A percentile compares a stretch with the other conserved stretches of the same genome.
These are phyloP conservation scores for Dictyophora rubrovolvata DNA, from an alignment of 768 basidiomycete genomes.

Conservation along the genomic window DNA sequence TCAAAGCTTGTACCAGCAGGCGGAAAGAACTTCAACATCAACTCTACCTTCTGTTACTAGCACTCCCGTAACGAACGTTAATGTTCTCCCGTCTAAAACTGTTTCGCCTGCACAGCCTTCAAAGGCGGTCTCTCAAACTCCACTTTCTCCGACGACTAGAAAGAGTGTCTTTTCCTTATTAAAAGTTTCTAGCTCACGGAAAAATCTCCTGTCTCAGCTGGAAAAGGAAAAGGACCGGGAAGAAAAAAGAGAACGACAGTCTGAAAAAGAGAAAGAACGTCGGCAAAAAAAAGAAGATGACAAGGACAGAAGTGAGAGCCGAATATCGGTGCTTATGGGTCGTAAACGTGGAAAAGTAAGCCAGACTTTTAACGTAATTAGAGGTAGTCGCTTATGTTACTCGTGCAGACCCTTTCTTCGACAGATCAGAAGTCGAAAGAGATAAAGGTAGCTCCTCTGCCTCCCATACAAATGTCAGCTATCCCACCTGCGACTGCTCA, in stretches of 20 bases:
- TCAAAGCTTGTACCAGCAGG: constrained; percentile 29
- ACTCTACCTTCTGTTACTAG: constrained; percentile 43
- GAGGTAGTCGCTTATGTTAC: constrained; percentile 3
- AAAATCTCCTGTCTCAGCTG: constrained; percentile 58
- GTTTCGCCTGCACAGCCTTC: constrained; percentile 28
- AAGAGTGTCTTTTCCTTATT: constrained; percentile 80
- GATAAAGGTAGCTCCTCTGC: constrained; percentile 49
- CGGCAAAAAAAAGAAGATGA: constrained; percentile 58
- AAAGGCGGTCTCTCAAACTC: constrained; percentile 42
- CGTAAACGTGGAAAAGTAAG: constrained; percentile 85
- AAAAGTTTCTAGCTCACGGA: constrained; percentile 72
- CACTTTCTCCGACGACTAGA: constrained; percentile 53
- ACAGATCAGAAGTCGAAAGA: constrained; percentile 66
- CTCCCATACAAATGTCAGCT: constrained; percentile 86
- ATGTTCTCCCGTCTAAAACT: not conserved
- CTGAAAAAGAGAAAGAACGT: constrained; percentile 35
- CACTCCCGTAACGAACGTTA: not conserved
- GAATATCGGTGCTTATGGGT: constrained; percentile 80
- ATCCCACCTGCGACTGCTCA: constrained; percentile 73
- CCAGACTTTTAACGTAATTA: constrained; percentile 9
- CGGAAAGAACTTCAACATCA: constrained; percentile 24
- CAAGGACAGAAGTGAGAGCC: constrained; percentile 82
- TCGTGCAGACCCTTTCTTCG: constrained; percentile 66
- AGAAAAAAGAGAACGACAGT: constrained; percentile 37
- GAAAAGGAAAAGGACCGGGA: constrained; percentile 39